Percentiles rank a stretch among this genome's conserved stretches.
These are phyloP conservation scores for Fraxinus cuspidata DNA, from an alignment of 257 asterid species.

Conservation along the genomic window DNA sequence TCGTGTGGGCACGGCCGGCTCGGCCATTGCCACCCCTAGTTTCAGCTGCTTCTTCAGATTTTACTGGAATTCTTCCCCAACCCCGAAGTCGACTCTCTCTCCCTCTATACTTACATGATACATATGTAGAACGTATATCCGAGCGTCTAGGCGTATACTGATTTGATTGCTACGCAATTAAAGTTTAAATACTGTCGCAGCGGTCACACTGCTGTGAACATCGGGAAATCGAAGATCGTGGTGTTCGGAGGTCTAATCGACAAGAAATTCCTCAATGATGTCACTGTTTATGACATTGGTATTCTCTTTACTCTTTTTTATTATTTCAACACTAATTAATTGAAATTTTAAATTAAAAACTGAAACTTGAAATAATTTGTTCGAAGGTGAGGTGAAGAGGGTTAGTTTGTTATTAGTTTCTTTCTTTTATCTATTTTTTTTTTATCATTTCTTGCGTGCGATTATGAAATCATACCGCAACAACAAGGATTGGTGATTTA, in stretches of 20 bases:
- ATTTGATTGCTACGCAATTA: background rate
- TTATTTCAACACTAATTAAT: background rate
- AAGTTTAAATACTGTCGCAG: slow-evolving; percentile 38
- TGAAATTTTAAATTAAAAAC: background rate
- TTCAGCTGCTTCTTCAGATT: slow-evolving; percentile 79
- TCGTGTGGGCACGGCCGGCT: no score
- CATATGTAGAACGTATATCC: no score
- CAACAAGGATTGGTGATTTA: background rate
- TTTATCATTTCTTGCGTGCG: background rate
- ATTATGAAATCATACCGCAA: background rate
- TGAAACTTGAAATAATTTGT: background rate
- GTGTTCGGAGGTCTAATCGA: slow-evolving; percentile 84
- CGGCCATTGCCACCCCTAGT: no score
- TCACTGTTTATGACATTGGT: slow-evolving; percentile 84
- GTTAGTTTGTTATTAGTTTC: background rate
- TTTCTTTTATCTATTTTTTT: background rate
- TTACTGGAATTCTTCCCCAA: slow-evolving; percentile 70
- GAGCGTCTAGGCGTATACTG: no score
- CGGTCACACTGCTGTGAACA: slow-evolving; percentile 88
- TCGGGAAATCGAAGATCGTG: slow-evolving; percentile 86
- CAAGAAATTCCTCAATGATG: slow-evolving; percentile 77
- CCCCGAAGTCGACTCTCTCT: slow-evolving; percentile 66
- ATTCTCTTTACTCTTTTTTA: slow-evolving; percentile 5
- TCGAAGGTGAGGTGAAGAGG: background rate
- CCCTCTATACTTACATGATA: background rate